A percentile compares a stretch with the other conserved stretches of the same genome.
These are phyloP conservation scores for Ceratocystis colombiana DNA, from an alignment of 2,329 filamentous ascomycete species.

Conservation along the genomic window DNA sequence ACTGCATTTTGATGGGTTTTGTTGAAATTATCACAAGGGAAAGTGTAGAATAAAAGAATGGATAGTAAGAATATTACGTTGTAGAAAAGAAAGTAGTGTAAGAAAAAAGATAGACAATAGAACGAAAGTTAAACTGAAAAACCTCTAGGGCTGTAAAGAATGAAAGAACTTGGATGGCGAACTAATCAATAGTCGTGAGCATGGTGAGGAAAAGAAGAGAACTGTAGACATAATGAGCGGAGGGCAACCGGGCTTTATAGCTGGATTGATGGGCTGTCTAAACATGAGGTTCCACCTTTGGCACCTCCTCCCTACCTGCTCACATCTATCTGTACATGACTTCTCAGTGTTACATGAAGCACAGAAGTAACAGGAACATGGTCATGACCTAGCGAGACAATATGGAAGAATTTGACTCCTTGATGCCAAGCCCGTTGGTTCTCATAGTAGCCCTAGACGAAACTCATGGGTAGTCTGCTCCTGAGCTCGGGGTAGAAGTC, in stretches of 20 bases:
- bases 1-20: constrained; percentile 5
- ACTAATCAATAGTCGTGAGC: constrained; percentile 5
- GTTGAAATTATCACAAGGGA: not conserved
- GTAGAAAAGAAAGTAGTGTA: constrained; percentile 13
- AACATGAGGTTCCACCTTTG: not conserved
- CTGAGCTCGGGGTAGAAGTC: not conserved
- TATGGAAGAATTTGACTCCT: not conserved
- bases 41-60: not conserved
- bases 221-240: not conserved
- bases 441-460: not conserved
- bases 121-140: constrained; percentile 9
- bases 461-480: not conserved
- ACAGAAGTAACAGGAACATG: not conserved
- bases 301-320: not conserved
- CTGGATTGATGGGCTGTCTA: not conserved
- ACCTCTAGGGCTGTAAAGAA: constrained; percentile 17
- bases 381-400: not conserved
- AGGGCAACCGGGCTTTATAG: constrained; percentile 3
- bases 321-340: not conserved
- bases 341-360: not conserved
- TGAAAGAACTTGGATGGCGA: constrained; percentile 12
- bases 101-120: constrained; percentile 6
- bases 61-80: not conserved
- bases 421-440: not conserved
- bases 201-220: not conserved